A percentile compares a stretch with the other conserved stretches of the same genome.
phyloP scores from a whole-genome alignment of 2,329 filamentous ascomycete species.

The Cordyceps farinosa region DNA sequence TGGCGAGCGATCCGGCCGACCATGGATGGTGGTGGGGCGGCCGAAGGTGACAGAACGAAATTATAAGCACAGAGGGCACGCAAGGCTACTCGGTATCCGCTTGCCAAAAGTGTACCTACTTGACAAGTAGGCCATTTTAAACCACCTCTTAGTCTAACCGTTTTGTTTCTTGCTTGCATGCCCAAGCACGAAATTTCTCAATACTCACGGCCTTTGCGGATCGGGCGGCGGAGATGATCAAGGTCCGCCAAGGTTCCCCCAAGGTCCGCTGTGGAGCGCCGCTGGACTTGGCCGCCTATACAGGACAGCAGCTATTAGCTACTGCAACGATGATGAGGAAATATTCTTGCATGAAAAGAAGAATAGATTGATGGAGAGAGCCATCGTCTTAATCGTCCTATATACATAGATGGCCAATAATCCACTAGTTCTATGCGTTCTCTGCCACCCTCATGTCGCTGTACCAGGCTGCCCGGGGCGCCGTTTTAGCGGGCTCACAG shows the following conservation, averaged over 20 bases:
- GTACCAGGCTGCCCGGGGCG: too few species aligned
- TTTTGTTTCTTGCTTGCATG: not conserved
- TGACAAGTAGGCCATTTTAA: not conserved
- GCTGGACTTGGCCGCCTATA: not conserved
- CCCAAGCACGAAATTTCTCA: not conserved
- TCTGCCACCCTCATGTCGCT: too few species aligned
- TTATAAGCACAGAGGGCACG: not conserved
- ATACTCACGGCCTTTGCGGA: not conserved
- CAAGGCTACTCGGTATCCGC: not conserved
- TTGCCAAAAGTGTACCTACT: too few species aligned
- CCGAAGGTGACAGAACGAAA: not conserved
- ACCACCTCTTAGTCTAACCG: not conserved
- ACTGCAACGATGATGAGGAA: too few species aligned
- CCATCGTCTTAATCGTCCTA: too few species aligned
- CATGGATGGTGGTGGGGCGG: constrained; percentile 1
- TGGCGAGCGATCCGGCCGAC: constrained; percentile 1
- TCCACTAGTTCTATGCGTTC: too few species aligned
- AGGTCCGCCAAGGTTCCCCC: constrained; percentile 6
- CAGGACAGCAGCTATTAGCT: too few species aligned
- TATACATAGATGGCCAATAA: too few species aligned
- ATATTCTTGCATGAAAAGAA: not conserved
- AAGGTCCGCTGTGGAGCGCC: constrained; percentile 2
- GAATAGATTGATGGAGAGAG: too few species aligned
- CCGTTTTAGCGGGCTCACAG: too few species aligned
- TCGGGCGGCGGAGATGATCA: not conserved